phyloP scores from a whole-genome alignment of 2,329 filamentous ascomycete genomes.

The Diaporthe sp. region DNA sequence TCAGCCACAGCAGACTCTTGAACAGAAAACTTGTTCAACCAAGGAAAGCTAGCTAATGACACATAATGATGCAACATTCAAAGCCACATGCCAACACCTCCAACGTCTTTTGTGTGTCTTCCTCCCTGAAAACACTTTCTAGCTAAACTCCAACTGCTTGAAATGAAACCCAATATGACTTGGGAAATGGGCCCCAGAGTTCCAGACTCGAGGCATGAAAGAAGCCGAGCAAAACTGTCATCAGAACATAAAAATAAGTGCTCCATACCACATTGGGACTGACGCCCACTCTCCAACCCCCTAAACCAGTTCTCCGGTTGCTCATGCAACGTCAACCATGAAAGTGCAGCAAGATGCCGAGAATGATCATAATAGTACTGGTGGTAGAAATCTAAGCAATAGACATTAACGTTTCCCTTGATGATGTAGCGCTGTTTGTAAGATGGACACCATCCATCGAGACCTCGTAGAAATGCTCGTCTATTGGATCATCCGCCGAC shows the following conservation, averaged over 20 bases:
- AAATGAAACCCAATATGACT: background rate
- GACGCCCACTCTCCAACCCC: background rate
- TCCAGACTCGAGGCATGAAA: conserved; percentile 7
- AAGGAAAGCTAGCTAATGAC: background rate
- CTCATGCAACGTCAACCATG: background rate
- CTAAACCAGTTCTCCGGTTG: background rate
- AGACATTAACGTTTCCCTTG: conserved; percentile 35
- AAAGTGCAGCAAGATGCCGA: background rate
- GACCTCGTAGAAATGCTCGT: background rate
- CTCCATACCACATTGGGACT: background rate
- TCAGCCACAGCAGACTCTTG: background rate
- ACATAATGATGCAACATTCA: background rate
- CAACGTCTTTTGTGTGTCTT: background rate
- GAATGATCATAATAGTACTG: background rate
- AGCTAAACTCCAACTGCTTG: background rate
- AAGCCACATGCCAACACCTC: background rate
- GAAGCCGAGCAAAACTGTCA: background rate
- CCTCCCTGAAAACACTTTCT: background rate
- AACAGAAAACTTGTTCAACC: background rate
- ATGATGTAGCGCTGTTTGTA: background rate
- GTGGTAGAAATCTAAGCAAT: conserved; percentile 33
- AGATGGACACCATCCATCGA: background rate
- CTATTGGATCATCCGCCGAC: background rate
- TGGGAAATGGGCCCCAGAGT: background rate
- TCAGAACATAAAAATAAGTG: background rate